phyloP scores from a whole-genome alignment of 805 yeast genomes.

The Saccharomyces mikatae region DNA sequence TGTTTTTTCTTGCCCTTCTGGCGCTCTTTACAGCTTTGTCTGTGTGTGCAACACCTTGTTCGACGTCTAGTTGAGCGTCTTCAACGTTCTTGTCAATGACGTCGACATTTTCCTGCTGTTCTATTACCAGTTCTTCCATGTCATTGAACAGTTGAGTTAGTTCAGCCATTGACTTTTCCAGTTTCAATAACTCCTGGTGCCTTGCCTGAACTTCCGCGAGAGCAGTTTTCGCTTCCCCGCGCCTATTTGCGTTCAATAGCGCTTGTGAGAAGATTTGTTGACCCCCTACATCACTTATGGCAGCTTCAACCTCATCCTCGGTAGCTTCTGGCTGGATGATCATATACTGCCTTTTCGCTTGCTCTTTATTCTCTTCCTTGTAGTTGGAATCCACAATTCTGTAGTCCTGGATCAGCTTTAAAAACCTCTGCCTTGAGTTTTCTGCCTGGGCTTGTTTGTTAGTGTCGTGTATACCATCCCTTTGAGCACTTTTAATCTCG shows the following conservation, averaged over 20 bases:
- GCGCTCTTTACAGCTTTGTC: slow-evolving; percentile 84
- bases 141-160: slow-evolving; percentile 90
- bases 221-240: slow-evolving; percentile 93
- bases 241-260: slow-evolving; percentile 71
- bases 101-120: slow-evolving; percentile 83
- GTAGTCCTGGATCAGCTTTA: slow-evolving; percentile 79
- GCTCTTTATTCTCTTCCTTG: slow-evolving; percentile 73
- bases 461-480: slow-evolving; percentile 58
- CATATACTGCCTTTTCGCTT: slow-evolving; percentile 87
- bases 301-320: slow-evolving; percentile 74
- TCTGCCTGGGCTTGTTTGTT: slow-evolving; percentile 89
- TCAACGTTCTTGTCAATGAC: slow-evolving; percentile 74
- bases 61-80: slow-evolving; percentile 82
- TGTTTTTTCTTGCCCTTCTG: slow-evolving; percentile 83
- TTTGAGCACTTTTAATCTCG: slow-evolving; percentile 70
- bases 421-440: slow-evolving; percentile 73
- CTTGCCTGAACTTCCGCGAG: slow-evolving; percentile 92
- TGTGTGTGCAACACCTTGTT: slow-evolving; percentile 90
- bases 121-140: slow-evolving; percentile 92
- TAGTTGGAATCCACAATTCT: slow-evolving; percentile 80
- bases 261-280: slow-evolving; percentile 95
- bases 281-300: slow-evolving; percentile 74
- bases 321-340: slow-evolving; percentile 84
- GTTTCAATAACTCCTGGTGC: slow-evolving; percentile 88
- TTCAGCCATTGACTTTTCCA: slow-evolving; percentile 93